A percentile compares a stretch with the other conserved stretches of the same genome.
phyloP scores from a whole-genome alignment of 2,329 filamentous ascomycete species.

The Neofusicoccum cordaticola region DNA sequence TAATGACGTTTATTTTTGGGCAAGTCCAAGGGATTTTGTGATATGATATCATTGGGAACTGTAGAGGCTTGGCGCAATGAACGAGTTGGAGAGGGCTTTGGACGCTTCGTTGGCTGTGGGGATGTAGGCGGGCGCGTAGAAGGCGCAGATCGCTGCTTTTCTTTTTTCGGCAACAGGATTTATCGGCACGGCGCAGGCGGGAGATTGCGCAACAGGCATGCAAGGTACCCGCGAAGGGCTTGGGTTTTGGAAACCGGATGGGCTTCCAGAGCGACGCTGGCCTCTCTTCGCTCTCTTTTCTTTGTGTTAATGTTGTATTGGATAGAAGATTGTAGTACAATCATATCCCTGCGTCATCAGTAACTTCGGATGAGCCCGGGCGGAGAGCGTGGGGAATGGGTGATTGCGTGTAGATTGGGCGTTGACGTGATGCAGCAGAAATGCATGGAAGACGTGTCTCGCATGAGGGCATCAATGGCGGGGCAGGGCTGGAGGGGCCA shows the following conservation, averaged over 20 bases:
- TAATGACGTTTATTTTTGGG: constrained; percentile 5
- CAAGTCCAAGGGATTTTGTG: not conserved
- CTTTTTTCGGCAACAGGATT: not conserved
- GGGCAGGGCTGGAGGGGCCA: constrained; percentile 14
- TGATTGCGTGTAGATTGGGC: not conserved
- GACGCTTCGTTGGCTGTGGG: constrained; percentile 13
- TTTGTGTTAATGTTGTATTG: constrained; percentile 3
- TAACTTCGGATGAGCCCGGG: not conserved
- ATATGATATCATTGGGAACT: constrained; percentile 15
- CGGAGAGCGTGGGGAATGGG: not conserved
- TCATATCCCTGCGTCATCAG: constrained; percentile 11
- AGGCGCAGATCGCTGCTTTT: not conserved
- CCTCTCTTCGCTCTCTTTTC: constrained; percentile 3
- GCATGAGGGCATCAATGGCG: not conserved
- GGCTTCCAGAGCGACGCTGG: not conserved
- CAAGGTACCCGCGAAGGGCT: constrained; percentile 15
- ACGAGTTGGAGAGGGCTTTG: not conserved
- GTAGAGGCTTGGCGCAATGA: not conserved
- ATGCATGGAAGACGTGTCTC: constrained; percentile 1
- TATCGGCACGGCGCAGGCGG: not conserved
- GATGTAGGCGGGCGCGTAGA: not conserved
- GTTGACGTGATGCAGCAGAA: constrained; percentile 17
- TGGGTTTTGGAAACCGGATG: not conserved
- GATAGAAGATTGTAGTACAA: constrained; percentile 8
- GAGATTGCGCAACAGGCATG: constrained; percentile 11